phyloP scores from a whole-genome alignment of 345 rosid genomes.

The Bruguiera gymnorhiza region DNA sequence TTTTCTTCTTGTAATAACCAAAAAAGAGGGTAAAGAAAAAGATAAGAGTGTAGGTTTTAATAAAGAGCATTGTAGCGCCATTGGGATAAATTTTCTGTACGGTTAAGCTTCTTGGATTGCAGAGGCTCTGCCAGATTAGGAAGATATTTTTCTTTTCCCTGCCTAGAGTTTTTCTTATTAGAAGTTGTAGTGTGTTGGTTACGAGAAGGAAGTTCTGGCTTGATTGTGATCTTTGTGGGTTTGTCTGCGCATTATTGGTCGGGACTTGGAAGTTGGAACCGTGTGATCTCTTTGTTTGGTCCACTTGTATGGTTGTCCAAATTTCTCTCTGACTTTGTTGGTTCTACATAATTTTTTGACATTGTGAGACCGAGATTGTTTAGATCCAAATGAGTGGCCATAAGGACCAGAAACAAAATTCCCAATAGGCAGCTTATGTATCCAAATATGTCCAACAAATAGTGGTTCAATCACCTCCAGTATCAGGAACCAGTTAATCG shows the following conservation, averaged over 20 bases:
- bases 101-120: background rate
- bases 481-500: too few species aligned
- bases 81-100: constrained; percentile 1
- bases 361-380: background rate
- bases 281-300: constrained; percentile 6
- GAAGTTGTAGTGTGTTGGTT: background rate
- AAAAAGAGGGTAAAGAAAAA: background rate
- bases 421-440: too few species aligned
- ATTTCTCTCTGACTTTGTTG: constrained; percentile 8
- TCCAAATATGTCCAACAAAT: too few species aligned
- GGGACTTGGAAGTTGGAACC: background rate
- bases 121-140: background rate
- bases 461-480: too few species aligned
- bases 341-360: background rate
- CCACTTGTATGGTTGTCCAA: constrained; percentile 29
- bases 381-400: too few species aligned
- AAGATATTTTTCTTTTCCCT: background rate
- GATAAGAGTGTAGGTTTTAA: constrained; percentile 7
- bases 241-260: constrained; percentile 28
- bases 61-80: constrained; percentile 10
- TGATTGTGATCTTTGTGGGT: constrained; percentile 9
- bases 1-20: constrained; percentile 2
- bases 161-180: background rate
- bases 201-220: constrained; percentile 4
- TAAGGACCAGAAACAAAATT: too few species aligned